Evolutionary conservation across 2,329 filamentous ascomycete species (phyloP), one percentile per base, ranked within the genome.

Genomic region (Colletotrichum melonis): DNA sequence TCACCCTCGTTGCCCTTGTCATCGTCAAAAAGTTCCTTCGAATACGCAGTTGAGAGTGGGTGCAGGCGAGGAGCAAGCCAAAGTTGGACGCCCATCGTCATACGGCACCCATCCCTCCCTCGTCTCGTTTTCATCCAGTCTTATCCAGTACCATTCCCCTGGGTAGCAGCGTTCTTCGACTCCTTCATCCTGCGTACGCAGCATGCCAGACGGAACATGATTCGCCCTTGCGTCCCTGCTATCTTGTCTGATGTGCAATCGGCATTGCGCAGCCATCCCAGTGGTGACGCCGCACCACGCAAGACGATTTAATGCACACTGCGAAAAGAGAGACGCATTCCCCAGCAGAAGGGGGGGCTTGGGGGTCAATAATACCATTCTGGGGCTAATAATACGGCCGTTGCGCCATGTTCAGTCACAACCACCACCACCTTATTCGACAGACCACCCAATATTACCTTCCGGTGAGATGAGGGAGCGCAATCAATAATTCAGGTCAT

Each of bases 371-470:
- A 58, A 58, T 63, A 28, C 54, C 28, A 30, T 46, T 63, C 52
- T 60, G 42, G 54, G 52, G 70, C 66, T 72, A 69, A 59, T 64
- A 59, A 67, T 35, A 54, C 58, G 42, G 42, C 58, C n/a, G 49
- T 38, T 46, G 35, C 69, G 46, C 63, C 68, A 49, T 56, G 46
- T 62, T 58, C 69, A 63, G 58, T 42, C 30, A 22, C 42, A 38
- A 63, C 42, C 42, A n/a, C 24, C 42, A n/a, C 24, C 38, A 30
- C 38, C 54, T 8, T 7, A 63, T 28, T 11, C 59, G 28, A n/a
- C 26, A 52, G 1, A 2, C 6, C 3, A 12, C 54, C 42, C 42
- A 56, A 19, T 68, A 89, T 83, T 30, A 93, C 86, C 56, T 88
- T 82, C 16, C 19, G 46, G 58, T 63, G 69, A 69, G 66, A 72